Percentiles rank a stretch among this genome's conserved stretches.
These are phyloP conservation scores for Senna tora DNA, from an alignment of 306 rosid genomes.

Conservation along the genomic window DNA sequence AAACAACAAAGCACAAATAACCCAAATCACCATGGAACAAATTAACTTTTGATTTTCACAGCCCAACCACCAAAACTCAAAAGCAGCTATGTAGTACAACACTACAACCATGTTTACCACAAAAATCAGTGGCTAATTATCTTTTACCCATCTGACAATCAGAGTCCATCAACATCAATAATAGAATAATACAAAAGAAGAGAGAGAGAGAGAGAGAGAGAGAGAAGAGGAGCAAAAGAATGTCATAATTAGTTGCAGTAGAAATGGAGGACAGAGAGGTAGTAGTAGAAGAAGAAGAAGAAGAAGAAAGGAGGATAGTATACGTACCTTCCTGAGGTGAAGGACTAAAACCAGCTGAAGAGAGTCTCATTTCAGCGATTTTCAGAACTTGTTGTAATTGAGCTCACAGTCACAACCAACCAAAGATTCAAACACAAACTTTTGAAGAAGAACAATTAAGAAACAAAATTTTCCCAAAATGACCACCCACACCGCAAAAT, in stretches of 20 bases:
- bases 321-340: slow-evolving; percentile 82
- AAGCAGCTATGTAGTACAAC: neutral
- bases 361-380: slow-evolving; percentile 71
- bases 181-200: neutral
- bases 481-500: slow-evolving; percentile 48
- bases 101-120: slow-evolving; percentile 20
- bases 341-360: slow-evolving; percentile 89
- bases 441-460: slow-evolving; percentile 45
- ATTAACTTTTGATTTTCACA: slow-evolving; percentile 30
- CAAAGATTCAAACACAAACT: slow-evolving; percentile 39
- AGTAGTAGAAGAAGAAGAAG: too few species aligned
- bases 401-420: slow-evolving; percentile 46
- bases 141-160: neutral
- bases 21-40: slow-evolving; percentile 25
- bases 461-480: slow-evolving; percentile 45
- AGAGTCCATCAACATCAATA: slow-evolving; percentile 6
- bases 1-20: slow-evolving; percentile 21
- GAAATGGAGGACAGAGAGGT: slow-evolving; percentile 12
- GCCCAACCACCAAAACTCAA: slow-evolving; percentile 6
- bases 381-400: slow-evolving; percentile 42
- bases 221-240: neutral
- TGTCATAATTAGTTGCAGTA: slow-evolving; percentile 18
- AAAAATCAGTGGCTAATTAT: slow-evolving; percentile 19
- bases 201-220: neutral
- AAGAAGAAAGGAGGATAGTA: neutral